Percentiles rank a stretch among this genome's conserved stretches.
Evolutionary conservation across 2,329 filamentous ascomycete species (phyloP).

Genomic region (Sarocladium brachiariae): DNA sequence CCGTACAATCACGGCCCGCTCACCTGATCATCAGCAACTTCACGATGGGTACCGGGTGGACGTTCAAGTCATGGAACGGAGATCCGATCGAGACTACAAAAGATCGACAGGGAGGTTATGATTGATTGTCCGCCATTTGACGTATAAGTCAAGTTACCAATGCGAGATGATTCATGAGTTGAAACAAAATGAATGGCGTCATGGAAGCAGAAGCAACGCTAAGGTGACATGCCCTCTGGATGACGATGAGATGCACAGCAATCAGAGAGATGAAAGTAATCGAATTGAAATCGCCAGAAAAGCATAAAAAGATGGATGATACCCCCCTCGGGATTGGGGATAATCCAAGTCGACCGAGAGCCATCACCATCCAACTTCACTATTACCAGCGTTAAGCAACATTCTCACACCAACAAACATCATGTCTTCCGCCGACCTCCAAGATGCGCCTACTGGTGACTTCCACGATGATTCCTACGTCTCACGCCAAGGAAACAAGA

Average conservation of each 20-base stretch:
- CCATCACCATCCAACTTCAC: no score
- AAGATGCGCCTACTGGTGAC: slow-evolving; percentile 11
- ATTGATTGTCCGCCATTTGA: no score
- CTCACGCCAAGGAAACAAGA: slow-evolving; percentile 24
- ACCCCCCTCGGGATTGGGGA: no score
- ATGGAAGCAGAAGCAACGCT: slow-evolving; percentile 7
- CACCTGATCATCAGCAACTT: neutral
- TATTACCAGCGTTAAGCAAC: no score
- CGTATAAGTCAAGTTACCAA: no score
- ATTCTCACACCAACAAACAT: slow-evolving; percentile 1
- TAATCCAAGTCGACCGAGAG: no score
- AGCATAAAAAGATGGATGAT: no score
- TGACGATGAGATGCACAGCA: neutral
- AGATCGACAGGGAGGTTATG: neutral
- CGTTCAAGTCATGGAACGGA: neutral
- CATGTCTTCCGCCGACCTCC: slow-evolving; percentile 9
- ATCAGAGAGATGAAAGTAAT: neutral
- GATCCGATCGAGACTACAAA: slow-evolving; percentile 6
- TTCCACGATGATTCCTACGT: slow-evolving; percentile 20
- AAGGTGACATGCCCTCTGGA: neutral
- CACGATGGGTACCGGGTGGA: neutral
- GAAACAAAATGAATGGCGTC: slow-evolving; percentile 10
- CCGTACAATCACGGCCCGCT: slow-evolving; percentile 1
- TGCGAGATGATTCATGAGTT: slow-evolving; percentile 8
- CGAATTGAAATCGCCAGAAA: neutral